Conservation (phyloP, 306 rosid species). For the Cucurbita argyrosperma region DNA sequence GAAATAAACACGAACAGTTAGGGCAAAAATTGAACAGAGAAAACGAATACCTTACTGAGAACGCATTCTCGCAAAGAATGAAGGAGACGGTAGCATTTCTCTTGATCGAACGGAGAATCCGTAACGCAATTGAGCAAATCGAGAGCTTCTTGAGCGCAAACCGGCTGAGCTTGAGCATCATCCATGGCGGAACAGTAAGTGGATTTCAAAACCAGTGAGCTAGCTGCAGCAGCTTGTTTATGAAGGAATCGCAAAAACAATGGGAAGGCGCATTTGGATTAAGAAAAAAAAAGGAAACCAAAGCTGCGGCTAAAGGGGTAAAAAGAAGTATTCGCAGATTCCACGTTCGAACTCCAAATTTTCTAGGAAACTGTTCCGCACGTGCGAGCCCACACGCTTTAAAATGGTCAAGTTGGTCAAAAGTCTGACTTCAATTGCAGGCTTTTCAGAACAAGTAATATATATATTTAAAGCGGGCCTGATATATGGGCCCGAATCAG, state of each 20-base stretch:
- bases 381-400: background rate
- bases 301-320: background rate
- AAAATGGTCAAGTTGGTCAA: background rate
- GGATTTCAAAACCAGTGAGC: background rate
- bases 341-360: background rate
- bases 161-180: conserved; percentile 19
- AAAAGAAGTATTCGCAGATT: background rate
- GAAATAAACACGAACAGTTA: background rate
- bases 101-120: conserved; percentile 42
- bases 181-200: conserved; percentile 22
- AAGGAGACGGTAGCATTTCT: conserved; percentile 50
- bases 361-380: background rate
- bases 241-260: background rate
- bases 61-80: conserved; percentile 60
- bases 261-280: background rate
- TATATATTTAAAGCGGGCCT: background rate
- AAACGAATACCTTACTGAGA: conserved; percentile 38
- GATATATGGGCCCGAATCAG: background rate
- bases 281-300: background rate
- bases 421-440: background rate
- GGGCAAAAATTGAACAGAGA: background rate
- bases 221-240: background rate
- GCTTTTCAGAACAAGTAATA: background rate
- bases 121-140: conserved; percentile 68
- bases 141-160: conserved; percentile 63